phyloP scores from a whole-genome alignment of 495 filamentous ascomycete genomes.

The Penicillium angulare region DNA sequence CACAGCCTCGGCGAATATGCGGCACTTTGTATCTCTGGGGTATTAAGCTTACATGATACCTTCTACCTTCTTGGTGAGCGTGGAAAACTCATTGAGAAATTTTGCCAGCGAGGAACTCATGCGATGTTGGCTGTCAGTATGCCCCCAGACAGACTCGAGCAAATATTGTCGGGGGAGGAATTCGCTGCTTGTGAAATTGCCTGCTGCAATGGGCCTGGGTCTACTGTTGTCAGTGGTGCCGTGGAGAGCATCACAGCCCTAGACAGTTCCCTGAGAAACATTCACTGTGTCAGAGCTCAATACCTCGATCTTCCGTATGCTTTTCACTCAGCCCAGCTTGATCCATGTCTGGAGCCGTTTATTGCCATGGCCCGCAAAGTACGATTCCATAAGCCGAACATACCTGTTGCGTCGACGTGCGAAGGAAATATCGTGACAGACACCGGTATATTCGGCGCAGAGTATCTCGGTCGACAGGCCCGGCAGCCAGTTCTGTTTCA shows the following conservation, averaged over 20 bases:
- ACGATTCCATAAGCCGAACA: slow-evolving; percentile 29
- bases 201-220: slow-evolving; percentile 61
- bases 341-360: slow-evolving; percentile 48
- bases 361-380: slow-evolving; percentile 33
- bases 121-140: no score
- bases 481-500: slow-evolving; percentile 33
- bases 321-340: slow-evolving; percentile 54
- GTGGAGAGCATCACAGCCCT: slow-evolving; percentile 20
- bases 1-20: slow-evolving; percentile 72
- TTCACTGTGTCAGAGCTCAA: no score
- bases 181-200: neutral
- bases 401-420: slow-evolving; percentile 35
- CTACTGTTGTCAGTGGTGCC: slow-evolving; percentile 61
- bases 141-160: no score
- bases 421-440: slow-evolving; percentile 13
- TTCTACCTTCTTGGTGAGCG: slow-evolving; percentile 72
- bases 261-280: no score
- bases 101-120: no score
- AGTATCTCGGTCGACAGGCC: slow-evolving; percentile 27
- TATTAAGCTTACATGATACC: slow-evolving; percentile 66
- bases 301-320: slow-evolving; percentile 50
- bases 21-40: slow-evolving; percentile 68
- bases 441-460: slow-evolving; percentile 9
- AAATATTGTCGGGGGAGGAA: no score
- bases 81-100: slow-evolving; percentile 67